Conservation (phyloP, 2,329 filamentous ascomycete species). For the Geosmithia putterillii region DNA sequence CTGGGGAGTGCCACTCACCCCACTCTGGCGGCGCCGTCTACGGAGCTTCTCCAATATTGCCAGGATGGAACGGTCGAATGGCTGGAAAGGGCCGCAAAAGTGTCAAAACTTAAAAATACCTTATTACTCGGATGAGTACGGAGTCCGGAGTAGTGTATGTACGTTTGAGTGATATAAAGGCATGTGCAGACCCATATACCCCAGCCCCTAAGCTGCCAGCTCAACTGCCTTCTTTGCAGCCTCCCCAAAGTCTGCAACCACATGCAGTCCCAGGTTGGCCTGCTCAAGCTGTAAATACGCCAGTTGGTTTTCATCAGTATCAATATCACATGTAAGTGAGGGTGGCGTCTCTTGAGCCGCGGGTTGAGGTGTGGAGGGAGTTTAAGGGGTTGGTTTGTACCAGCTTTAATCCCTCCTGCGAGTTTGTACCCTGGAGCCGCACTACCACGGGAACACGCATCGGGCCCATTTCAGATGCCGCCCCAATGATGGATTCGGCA, state of each 20-base stretch:
- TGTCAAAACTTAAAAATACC: no score
- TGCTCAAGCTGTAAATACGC: conserved; percentile 15
- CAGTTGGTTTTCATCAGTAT: neutral
- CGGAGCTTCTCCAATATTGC: no score
- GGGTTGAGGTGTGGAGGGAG: neutral
- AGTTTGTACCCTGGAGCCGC: conserved; percentile 34
- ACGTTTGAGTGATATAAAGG: neutral
- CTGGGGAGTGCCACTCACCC: no score
- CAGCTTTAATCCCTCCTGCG: conserved; percentile 23
- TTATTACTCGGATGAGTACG: no score
- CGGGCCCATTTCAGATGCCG: conserved; percentile 20
- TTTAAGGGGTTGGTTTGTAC: conserved; percentile 14
- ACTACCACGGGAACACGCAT: conserved; percentile 30
- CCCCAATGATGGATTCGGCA: conserved; percentile 32
- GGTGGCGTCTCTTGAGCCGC: neutral
- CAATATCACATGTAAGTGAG: neutral
- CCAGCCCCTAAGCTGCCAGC: no score
- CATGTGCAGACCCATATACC: no score
- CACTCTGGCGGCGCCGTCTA: no score
- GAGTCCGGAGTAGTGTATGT: neutral
- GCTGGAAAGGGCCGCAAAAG: no score
- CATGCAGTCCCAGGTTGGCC: conserved; percentile 19
- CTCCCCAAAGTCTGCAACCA: conserved; percentile 25
- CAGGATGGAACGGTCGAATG: no score
- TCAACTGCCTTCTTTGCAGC: conserved; percentile 18